Evolutionary conservation across 2,329 filamentous ascomycete species (phyloP), one percentile per base, ranked within the genome.

Genomic region (Fusarium acutatum): DNA sequence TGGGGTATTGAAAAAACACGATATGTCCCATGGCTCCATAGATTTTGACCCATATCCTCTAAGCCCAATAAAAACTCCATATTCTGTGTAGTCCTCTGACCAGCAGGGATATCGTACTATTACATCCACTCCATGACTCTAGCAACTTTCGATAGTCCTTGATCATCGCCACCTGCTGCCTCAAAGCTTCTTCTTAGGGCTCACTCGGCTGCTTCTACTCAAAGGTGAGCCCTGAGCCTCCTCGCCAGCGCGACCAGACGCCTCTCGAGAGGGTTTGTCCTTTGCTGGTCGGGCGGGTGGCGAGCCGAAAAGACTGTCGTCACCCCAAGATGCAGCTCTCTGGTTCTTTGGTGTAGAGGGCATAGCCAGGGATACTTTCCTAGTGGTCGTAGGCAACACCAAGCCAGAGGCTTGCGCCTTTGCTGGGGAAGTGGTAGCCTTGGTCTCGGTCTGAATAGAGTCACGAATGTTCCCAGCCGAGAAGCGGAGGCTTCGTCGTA

Each of bases 1-100:
- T 14, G n/a, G 67, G 67, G 66, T 70, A 70, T 69, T 41, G 28
- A 47, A 70, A 60, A 43, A 49, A 43, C 35, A 47, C 49, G n/a
- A 24, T 34, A 34, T 38, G 22, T 24, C 32, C 54, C n/a, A 47
- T 34, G 12, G 58, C 50, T 52, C 56, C 46, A 53, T 47, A 28
- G 34, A 49, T 28, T n/a, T 38, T 28, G 26, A 44, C 41, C 38
- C 26, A 32, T 35, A 30, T 34, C 38, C 35, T 41, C 12, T 37
- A 15, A 10, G 35, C 24, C n/a, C 58, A 40, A 58, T 47, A 61
- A 35, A 41, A 66, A 58, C 57, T 54, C 46, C 40, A 72, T 72
- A 69, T 32, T 34, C 32, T 13, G 38, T 22, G 32, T 24, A 50
- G 24, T 40, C 35, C 46, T 61, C 54, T 38, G 57, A 30, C 71